Percentiles rank a stretch among this genome's conserved stretches.
These are phyloP conservation scores for Microbotryum violaceum DNA, from an alignment of 1,284 basidiomycete genomes.

Conservation along the genomic window DNA sequence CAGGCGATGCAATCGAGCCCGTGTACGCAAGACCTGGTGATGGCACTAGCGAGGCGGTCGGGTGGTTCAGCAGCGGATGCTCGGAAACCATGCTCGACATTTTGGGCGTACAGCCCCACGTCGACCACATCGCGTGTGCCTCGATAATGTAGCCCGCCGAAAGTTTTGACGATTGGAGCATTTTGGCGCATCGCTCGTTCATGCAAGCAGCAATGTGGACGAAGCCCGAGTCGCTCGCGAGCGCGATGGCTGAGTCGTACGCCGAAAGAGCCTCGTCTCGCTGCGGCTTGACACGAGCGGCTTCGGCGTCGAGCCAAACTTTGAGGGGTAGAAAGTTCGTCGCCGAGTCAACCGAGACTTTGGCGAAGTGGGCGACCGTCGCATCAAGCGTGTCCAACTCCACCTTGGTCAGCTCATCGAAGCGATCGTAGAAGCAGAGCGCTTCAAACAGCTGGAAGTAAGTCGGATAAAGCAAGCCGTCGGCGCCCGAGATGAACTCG, in stretches of 20 bases:
- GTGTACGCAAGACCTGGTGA: too few relatives aligned
- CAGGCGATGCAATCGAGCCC: too few relatives aligned
- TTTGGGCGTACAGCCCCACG: constrained; percentile 25
- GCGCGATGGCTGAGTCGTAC: constrained; percentile 18
- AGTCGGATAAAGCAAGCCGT: constrained; percentile 20
- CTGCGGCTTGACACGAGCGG: neutral
- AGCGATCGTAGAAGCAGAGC: constrained; percentile 59
- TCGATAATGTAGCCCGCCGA: constrained; percentile 24
- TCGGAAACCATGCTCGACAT: constrained; percentile 1
- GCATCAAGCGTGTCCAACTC: constrained; percentile 43
- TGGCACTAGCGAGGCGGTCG: neutral
- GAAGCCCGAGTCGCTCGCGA: constrained; percentile 1
- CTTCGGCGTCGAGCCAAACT: constrained; percentile 28
- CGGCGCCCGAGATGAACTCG: constrained; percentile 6
- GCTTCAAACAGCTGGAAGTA: constrained; percentile 55
- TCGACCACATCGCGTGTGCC: constrained; percentile 14
- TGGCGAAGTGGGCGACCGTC: neutral
- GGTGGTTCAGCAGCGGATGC: constrained; percentile 3
- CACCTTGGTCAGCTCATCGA: constrained; percentile 61
- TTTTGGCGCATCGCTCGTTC: constrained; percentile 22
- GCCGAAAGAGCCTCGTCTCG: neutral
- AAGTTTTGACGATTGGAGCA: constrained; percentile 12
- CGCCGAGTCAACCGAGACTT: constrained; percentile 10
- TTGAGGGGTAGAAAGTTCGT: constrained; percentile 16
- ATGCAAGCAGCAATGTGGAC: constrained; percentile 15